Evolutionary conservation across 2,329 filamentous ascomycete genomes (phyloP), one percentile per base, ranked within the genome.

Genomic region (Magnaporthiopsis incrustans): DNA sequence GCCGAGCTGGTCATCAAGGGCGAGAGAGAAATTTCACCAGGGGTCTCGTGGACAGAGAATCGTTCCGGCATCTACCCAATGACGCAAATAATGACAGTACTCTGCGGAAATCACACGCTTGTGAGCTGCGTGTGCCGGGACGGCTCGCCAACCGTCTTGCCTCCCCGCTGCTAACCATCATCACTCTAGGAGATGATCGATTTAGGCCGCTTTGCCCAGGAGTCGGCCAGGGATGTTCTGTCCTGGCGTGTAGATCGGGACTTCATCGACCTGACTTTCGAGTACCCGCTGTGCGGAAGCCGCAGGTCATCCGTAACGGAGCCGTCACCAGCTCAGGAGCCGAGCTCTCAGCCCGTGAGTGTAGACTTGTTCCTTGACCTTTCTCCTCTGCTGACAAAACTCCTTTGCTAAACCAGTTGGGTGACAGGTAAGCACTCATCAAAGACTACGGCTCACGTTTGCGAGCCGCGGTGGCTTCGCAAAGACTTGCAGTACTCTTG

Each of bases 21-120:
- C 32, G 56, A 59, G 35, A 35, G 62, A 57, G n/a, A 57, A 26
- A 38, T 59, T 1, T 26, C 50, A 15, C 57, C 57, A 22, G 62
- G 62, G 18, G 30, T 58, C 27, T 63, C 62, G 30, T 63, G 62
- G 62, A 63, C 57, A 15, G 35, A 59, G 57, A 58, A 53, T 44
- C 35, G 15, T 32, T 59, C 57, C 7, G 32, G 26, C 15, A 12
- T 33, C 22, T 60, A 32, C 32, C 26, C 57, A 32, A 63, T 26
- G 22, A 44, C 58, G 30, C 25, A 63, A 14, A 63, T 35, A 38
- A 33, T 63, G 62, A 59, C 62, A 18, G 33, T 63, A 44, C 15
- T 59, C 22, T 63, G 62, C 58, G 62, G 62, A 15, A 63, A 59
- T 18, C 56, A 63, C 35, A 57, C 35, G 2, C 57, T 63, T 14